phyloP scores from a whole-genome alignment of 495 filamentous ascomycete genomes.

The Durotheca rogersii region DNA sequence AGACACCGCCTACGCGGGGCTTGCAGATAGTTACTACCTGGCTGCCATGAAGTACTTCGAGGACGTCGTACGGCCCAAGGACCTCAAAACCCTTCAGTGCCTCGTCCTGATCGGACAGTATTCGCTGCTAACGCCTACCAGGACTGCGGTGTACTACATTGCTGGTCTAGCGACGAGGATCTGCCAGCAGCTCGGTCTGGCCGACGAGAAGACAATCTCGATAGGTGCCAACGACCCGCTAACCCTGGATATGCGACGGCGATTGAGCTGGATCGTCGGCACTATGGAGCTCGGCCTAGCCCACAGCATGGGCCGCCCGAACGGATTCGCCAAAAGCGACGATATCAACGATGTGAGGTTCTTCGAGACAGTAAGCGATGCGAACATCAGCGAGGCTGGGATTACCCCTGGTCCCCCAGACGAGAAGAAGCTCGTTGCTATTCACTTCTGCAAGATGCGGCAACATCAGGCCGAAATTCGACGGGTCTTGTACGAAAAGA shows the following conservation, averaged over 20 bases:
- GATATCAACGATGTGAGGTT: slow-evolving; percentile 82
- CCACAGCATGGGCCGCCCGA: slow-evolving; percentile 80
- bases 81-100: slow-evolving; percentile 87
- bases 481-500: slow-evolving; percentile 77
- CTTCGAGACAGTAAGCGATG: slow-evolving; percentile 75
- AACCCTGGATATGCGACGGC: slow-evolving; percentile 82
- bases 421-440: slow-evolving; percentile 78
- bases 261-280: slow-evolving; percentile 80
- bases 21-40: slow-evolving; percentile 90
- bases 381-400: slow-evolving; percentile 75
- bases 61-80: slow-evolving; percentile 72
- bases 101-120: slow-evolving; percentile 86
- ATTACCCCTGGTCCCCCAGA: slow-evolving; percentile 67
- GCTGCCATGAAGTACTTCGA: slow-evolving; percentile 81
- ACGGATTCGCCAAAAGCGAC: slow-evolving; percentile 71
- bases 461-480: slow-evolving; percentile 84
- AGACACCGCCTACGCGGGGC: slow-evolving; percentile 71
- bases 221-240: slow-evolving; percentile 55
- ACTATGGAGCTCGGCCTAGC: slow-evolving; percentile 87
- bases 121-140: slow-evolving; percentile 84
- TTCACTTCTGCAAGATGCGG: slow-evolving; percentile 92
- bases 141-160: slow-evolving; percentile 87
- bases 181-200: slow-evolving; percentile 79
- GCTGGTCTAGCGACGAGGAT: slow-evolving; percentile 82
- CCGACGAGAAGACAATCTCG: slow-evolving; percentile 80